Percentiles rank a stretch among this genome's conserved stretches.
Evolutionary conservation across 2,329 filamentous ascomycete species (phyloP).

Genomic region (Calonectria pseudoreteaudii): DNA sequence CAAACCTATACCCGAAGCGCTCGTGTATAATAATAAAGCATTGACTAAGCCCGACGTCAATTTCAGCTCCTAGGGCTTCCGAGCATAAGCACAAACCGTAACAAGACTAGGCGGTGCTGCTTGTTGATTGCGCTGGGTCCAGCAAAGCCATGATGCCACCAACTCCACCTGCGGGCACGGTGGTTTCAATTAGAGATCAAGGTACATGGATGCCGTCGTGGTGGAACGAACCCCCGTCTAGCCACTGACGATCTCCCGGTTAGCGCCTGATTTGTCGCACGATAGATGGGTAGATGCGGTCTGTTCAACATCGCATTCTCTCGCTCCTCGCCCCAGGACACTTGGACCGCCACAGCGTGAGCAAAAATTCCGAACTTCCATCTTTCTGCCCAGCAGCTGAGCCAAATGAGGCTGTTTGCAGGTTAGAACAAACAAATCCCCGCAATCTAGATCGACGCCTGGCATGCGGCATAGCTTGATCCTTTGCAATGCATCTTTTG

Average conservation of each 20-base stretch:
- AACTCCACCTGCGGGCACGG: constrained; percentile 18
- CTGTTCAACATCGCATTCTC: constrained; percentile 1
- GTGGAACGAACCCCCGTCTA: constrained; percentile 24
- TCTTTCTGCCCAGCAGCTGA: not conserved
- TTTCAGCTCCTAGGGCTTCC: not conserved
- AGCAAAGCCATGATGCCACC: not conserved
- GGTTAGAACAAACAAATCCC: not conserved
- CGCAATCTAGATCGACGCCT: constrained; percentile 1
- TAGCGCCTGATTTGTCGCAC: constrained; percentile 23
- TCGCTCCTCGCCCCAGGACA: not conserved
- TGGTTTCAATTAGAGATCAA: constrained; percentile 35
- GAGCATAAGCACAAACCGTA: not conserved
- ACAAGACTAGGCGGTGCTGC: not conserved
- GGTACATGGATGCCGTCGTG: constrained; percentile 21
- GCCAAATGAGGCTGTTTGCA: not conserved
- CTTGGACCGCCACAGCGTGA: not conserved
- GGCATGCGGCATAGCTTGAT: constrained; percentile 18
- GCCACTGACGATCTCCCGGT: constrained; percentile 26
- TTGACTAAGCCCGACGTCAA: not conserved
- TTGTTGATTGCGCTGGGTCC: not conserved
- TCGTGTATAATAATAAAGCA: not conserved
- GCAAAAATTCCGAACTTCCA: not conserved
- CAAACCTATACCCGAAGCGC: not conserved
- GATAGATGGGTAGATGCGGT: constrained; percentile 17
- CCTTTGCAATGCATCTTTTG: constrained; percentile 17